phyloP scores from a whole-genome alignment of 495 filamentous ascomycete genomes.

The Lophiostoma macrostomum region DNA sequence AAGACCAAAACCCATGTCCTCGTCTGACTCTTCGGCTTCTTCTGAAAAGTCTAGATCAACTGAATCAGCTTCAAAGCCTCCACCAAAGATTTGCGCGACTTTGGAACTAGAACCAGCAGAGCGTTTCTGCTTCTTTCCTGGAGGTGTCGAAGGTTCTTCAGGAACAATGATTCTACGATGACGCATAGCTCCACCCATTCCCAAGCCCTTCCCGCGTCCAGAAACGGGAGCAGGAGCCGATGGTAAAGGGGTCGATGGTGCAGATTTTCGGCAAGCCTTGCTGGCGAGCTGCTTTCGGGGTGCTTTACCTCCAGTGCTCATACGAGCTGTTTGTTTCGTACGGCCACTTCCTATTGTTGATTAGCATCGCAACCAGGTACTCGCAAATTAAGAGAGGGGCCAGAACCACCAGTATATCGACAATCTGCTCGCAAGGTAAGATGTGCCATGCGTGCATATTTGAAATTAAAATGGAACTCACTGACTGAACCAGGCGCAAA shows the following conservation, averaged over 20 bases:
- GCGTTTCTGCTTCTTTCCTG: constrained; percentile 1
- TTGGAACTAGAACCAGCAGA: not conserved
- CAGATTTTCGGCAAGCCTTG: constrained; percentile 13
- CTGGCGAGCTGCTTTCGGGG: constrained; percentile 16
- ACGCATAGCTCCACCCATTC: not conserved
- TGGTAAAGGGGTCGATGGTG: not conserved
- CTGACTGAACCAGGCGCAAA: not conserved
- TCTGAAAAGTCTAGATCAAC: not conserved
- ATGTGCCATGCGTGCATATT: not conserved
- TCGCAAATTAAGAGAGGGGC: not conserved
- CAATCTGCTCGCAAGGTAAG: not conserved
- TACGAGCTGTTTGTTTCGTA: constrained; percentile 7
- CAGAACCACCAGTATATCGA: not conserved
- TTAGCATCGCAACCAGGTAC: not conserved
- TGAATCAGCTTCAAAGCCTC: not conserved
- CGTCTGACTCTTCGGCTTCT: constrained; percentile 5
- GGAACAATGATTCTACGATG: too few relatives aligned
- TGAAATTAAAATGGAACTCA: not conserved
- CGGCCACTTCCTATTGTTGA: not conserved
- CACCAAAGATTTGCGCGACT: too few relatives aligned
- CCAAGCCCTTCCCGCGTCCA: not conserved
- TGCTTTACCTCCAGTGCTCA: constrained; percentile 16
- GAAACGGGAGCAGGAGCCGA: not conserved
- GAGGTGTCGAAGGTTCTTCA: not conserved
- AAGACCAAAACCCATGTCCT: constrained; percentile 11